A percentile compares a stretch with the other conserved stretches of the same genome.
Conservation (phyloP, 2,329 filamentous ascomycete species). For the Microcyclosporella mali region DNA sequence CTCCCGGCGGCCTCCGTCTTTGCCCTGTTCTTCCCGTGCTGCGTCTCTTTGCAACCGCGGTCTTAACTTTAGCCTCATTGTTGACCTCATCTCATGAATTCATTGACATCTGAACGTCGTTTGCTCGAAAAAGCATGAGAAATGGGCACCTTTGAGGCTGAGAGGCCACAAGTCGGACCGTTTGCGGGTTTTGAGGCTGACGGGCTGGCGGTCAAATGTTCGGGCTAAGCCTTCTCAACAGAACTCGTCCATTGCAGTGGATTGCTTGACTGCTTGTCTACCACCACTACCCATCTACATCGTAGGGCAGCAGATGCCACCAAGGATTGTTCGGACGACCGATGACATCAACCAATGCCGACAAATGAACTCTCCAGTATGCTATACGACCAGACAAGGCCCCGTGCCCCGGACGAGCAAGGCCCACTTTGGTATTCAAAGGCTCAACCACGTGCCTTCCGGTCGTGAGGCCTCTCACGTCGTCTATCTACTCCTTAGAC, state of each 20-base stretch:
- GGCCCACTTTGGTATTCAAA: too few relatives aligned
- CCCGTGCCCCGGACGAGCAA: too few relatives aligned
- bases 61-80: constrained; percentile 3
- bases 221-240: constrained; percentile 9
- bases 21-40: not conserved
- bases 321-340: not conserved
- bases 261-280: not conserved
- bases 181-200: constrained; percentile 7
- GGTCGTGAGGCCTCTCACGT: too few relatives aligned
- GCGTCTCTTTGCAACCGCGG: constrained; percentile 6
- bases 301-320: not conserved
- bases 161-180: constrained; percentile 13
- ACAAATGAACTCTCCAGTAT: not conserved
- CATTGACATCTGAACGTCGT: not conserved
- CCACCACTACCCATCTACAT: too few relatives aligned
- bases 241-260: constrained; percentile 1
- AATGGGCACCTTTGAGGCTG: not conserved
- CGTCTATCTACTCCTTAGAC: too few relatives aligned
- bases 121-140: not conserved
- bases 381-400: too few relatives aligned
- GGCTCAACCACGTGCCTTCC: too few relatives aligned
- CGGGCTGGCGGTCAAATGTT: constrained; percentile 4
- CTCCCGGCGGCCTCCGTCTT: not conserved
- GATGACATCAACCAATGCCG: not conserved
- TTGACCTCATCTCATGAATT: constrained; percentile 11